Conservation (phyloP, 2,329 filamentous ascomycete genomes). For the Cladorrhinum sp. region DNA sequence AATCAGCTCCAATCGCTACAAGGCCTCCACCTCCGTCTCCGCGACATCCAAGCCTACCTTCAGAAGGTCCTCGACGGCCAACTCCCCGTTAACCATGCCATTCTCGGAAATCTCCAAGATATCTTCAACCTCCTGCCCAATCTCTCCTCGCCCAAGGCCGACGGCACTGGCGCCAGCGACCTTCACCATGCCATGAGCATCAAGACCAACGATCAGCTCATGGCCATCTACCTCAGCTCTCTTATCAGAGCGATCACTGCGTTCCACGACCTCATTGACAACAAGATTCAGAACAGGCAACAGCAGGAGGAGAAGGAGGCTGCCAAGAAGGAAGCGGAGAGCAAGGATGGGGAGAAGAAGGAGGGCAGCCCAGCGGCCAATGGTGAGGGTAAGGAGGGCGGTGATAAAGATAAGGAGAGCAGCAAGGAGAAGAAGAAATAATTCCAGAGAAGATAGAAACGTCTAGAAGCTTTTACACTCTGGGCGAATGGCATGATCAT, state of each 20-base stretch:
- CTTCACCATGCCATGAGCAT: constrained; percentile 95
- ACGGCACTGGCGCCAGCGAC: constrained; percentile 62
- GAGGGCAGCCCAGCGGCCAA: constrained; percentile 41
- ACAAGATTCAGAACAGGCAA: constrained; percentile 99
- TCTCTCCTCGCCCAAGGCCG: constrained; percentile 73
- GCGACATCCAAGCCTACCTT: constrained; percentile 92
- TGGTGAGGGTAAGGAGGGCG: constrained; percentile 44
- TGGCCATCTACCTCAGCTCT: constrained; percentile 96
- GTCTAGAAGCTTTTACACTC: not conserved
- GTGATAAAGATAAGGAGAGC: constrained; percentile 39
- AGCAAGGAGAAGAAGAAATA: constrained; percentile 51
- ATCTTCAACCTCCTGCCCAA: constrained; percentile 98
- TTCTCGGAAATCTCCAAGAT: constrained; percentile 96
- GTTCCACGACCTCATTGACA: constrained; percentile 98
- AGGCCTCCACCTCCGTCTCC: constrained; percentile 87
- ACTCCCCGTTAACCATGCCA: constrained; percentile 93
- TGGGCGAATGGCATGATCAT: not conserved
- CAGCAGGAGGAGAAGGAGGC: constrained; percentile 92
- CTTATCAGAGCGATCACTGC: constrained; percentile 96
- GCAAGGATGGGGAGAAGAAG: constrained; percentile 54
- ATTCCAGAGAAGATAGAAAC: no score
- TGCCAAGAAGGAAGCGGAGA: constrained; percentile 70
- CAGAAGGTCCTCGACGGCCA: constrained; percentile 93
- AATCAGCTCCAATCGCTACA: constrained; percentile 97
- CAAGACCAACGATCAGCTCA: constrained; percentile 98